A percentile compares a stretch with the other conserved stretches of the same genome.
These are phyloP conservation scores for Coccinonectria pachysandricola DNA, from an alignment of 2,329 filamentous ascomycete genomes.

Conservation along the genomic window DNA sequence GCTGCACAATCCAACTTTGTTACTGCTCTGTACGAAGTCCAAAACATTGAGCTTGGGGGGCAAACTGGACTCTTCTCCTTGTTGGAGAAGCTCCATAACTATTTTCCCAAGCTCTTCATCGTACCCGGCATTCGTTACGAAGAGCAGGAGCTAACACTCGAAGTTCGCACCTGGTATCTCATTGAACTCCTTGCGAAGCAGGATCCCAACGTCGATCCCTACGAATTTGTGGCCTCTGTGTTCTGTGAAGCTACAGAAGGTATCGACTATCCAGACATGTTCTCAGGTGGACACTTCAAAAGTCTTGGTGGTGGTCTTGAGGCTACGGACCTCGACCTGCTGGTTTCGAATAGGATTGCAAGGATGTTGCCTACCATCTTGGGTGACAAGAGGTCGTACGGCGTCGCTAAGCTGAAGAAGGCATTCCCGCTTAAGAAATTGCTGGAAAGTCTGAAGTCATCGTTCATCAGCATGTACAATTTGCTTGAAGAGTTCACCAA, in stretches of 20 bases:
- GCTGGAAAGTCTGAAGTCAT: constrained; percentile 9
- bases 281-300: constrained; percentile 17
- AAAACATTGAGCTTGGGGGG: constrained; percentile 4
- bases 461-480: constrained; percentile 11
- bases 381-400: constrained; percentile 4
- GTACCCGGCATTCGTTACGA: constrained; percentile 7
- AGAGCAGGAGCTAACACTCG: constrained; percentile 19
- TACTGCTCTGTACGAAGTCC: constrained; percentile 22
- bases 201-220: constrained; percentile 5
- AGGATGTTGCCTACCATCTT: constrained; percentile 6
- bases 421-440: constrained; percentile 11
- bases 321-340: constrained; percentile 6
- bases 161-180: constrained; percentile 27
- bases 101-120: constrained; percentile 22
- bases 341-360: constrained; percentile 16
- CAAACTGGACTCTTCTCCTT: constrained; percentile 14
- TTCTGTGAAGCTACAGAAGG: constrained; percentile 19
- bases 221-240: constrained; percentile 15
- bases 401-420: constrained; percentile 7
- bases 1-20: constrained; percentile 27
- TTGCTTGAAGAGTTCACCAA: constrained; percentile 1
- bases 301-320: constrained; percentile 11
- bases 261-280: constrained; percentile 4
- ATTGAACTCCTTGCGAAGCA: constrained; percentile 18
- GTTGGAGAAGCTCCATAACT: constrained; percentile 21